These are phyloP conservation scores for Tolypocladium amazonense DNA, from an alignment of 2,329 filamentous ascomycete species.

Conservation along the genomic window DNA sequence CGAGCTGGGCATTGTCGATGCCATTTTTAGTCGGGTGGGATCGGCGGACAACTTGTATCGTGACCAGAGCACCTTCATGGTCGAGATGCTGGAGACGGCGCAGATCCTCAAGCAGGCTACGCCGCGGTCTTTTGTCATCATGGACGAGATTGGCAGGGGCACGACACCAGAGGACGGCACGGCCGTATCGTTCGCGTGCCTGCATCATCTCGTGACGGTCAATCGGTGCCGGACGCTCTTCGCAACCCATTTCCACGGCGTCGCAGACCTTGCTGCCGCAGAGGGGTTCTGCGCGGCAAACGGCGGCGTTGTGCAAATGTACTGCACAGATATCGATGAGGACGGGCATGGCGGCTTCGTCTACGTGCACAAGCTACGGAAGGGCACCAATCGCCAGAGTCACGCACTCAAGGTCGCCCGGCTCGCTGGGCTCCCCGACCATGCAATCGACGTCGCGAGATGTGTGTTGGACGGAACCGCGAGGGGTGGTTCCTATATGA, in stretches of 20 bases:
- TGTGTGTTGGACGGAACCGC: conserved; percentile 34
- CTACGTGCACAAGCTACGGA: conserved; percentile 73
- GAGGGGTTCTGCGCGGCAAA: conserved; percentile 29
- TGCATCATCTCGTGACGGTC: conserved; percentile 70
- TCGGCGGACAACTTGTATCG: conserved; percentile 91
- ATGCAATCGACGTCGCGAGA: conserved; percentile 58
- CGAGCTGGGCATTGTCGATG: conserved; percentile 84
- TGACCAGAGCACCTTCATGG: conserved; percentile 97
- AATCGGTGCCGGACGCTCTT: conserved; percentile 78
- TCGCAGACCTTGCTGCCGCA: conserved; percentile 64
- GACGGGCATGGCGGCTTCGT: conserved; percentile 61
- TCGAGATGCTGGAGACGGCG: conserved; percentile 96
- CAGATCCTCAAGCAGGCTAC: conserved; percentile 82
- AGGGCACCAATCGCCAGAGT: conserved; percentile 74
- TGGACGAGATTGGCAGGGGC: conserved; percentile 94
- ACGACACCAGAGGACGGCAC: conserved; percentile 89
- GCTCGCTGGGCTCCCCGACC: conserved; percentile 70
- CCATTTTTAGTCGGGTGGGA: conserved; percentile 86
- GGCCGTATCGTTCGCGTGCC: conserved; percentile 79
- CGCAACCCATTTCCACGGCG: conserved; percentile 84
- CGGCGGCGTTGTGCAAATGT: conserved; percentile 49
- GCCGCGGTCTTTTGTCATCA: conserved; percentile 78
- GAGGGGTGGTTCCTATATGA: conserved; percentile 4
- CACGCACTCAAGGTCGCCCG: conserved; percentile 93
- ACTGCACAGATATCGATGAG: conserved; percentile 85